Evolutionary conservation across 148 eudicot species (phyloP).

Genomic region (Hydrangea macrophylla): DNA sequence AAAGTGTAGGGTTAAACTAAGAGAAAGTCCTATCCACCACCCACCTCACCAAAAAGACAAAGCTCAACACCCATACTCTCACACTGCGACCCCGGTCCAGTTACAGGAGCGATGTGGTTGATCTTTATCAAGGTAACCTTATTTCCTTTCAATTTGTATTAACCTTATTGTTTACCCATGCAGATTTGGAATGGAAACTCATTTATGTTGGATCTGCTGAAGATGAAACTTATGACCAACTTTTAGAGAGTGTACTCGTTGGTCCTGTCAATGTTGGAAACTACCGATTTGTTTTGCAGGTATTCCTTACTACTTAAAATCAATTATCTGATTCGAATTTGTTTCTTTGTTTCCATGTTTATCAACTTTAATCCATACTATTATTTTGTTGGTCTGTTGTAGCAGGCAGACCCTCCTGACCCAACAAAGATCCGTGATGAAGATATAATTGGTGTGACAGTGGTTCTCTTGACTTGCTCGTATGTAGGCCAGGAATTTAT

Average conservation of each 20-base stretch:
- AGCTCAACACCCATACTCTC: too few species aligned
- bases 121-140: neutral
- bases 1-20: too few species aligned
- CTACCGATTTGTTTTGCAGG: constrained; percentile 92
- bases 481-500: constrained; percentile 86
- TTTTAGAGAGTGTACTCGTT: constrained; percentile 90
- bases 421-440: constrained; percentile 86
- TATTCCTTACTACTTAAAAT: constrained; percentile 13
- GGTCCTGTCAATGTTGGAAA: constrained; percentile 94
- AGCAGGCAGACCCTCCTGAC: constrained; percentile 90
- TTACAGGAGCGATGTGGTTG: constrained; percentile 1
- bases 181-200: constrained; percentile 97
- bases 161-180: neutral
- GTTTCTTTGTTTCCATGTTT: neutral
- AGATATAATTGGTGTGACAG: constrained; percentile 89
- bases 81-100: too few species aligned
- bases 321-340: neutral
- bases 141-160: neutral
- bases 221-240: constrained; percentile 93
- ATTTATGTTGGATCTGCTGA: constrained; percentile 95
- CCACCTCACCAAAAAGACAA: too few species aligned
- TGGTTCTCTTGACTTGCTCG: constrained; percentile 78
- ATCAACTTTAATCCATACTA: neutral
- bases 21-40: too few species aligned
- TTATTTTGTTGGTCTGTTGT: constrained; percentile 1